Evolutionary conservation across 2,329 filamentous ascomycete species (phyloP).

Genomic region (Penicillium sp.): DNA sequence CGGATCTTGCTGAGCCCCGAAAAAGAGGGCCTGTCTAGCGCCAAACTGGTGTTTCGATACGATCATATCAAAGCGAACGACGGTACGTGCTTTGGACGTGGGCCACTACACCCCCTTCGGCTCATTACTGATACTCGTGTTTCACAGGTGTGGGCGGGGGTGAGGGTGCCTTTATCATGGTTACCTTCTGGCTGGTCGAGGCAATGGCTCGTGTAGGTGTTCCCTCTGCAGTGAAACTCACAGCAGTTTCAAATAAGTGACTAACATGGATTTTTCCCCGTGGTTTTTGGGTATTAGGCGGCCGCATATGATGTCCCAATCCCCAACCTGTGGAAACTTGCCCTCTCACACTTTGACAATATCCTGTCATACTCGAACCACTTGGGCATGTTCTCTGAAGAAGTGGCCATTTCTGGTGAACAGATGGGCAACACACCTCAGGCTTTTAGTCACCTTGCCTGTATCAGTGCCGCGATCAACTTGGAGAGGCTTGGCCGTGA

Average conservation of each 20-base stretch:
- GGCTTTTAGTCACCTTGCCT: conserved; percentile 72
- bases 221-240: not conserved
- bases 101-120: conserved; percentile 3
- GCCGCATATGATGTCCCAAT: conserved; percentile 32
- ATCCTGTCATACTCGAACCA: conserved; percentile 75
- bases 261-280: not conserved
- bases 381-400: conserved; percentile 73
- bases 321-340: conserved; percentile 39
- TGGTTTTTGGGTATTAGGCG: conserved; percentile 20
- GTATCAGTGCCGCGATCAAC: conserved; percentile 76
- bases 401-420: conserved; percentile 71
- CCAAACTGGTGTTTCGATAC: conserved; percentile 73
- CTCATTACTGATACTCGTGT: conserved; percentile 15
- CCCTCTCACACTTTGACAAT: conserved; percentile 72
- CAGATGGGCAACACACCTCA: conserved; percentile 78
- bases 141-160: conserved; percentile 64
- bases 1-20: conserved; percentile 69
- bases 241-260: too few relatives aligned
- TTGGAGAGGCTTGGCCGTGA: conserved; percentile 51
- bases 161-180: conserved; percentile 77
- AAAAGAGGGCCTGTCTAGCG: conserved; percentile 71
- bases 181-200: conserved; percentile 79
- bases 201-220: conserved; percentile 66
- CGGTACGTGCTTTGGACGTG: conserved; percentile 47
- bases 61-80: conserved; percentile 67